Conservation (phyloP, 2,329 filamentous ascomycete species). For the Purpureocillium lavendulum region DNA sequence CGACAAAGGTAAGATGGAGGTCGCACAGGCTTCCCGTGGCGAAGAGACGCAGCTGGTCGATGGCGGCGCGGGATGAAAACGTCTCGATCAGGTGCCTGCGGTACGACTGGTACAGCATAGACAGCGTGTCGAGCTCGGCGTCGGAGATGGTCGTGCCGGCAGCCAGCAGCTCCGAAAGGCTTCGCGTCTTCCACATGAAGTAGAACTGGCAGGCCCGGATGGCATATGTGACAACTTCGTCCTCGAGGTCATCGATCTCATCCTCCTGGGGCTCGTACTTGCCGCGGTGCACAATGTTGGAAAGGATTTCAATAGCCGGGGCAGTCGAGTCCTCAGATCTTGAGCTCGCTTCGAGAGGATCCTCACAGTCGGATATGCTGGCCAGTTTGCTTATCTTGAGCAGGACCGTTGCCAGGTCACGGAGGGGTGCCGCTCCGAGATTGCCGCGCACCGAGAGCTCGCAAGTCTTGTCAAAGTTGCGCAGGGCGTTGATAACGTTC, state of each 20-base stretch:
- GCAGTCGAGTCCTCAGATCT: constrained; percentile 37
- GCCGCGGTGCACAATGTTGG: constrained; percentile 66
- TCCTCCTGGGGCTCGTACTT: constrained; percentile 59
- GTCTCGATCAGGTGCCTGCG: constrained; percentile 57
- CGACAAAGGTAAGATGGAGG: constrained; percentile 70
- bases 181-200: constrained; percentile 85
- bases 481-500: constrained; percentile 65
- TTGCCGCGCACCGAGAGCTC: constrained; percentile 66
- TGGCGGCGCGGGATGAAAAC: constrained; percentile 57
- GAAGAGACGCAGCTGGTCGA: constrained; percentile 71
- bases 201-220: constrained; percentile 77
- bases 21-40: constrained; percentile 75
- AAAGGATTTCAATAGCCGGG: constrained; percentile 59
- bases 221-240: constrained; percentile 66
- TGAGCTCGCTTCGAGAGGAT: constrained; percentile 59
- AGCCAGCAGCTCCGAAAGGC: constrained; percentile 45
- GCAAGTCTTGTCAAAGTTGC: constrained; percentile 60
- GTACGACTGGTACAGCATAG: constrained; percentile 46
- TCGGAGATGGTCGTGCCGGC: constrained; percentile 47
- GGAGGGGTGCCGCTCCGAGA: constrained; percentile 55
- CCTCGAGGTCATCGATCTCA: constrained; percentile 68
- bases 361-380: constrained; percentile 68
- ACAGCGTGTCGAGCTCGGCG: constrained; percentile 52
- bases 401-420: constrained; percentile 64
- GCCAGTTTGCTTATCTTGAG: constrained; percentile 75